Base-by-base conservation (phyloP, 345 rosid species). In the Rhizophora mangle region DNA sequence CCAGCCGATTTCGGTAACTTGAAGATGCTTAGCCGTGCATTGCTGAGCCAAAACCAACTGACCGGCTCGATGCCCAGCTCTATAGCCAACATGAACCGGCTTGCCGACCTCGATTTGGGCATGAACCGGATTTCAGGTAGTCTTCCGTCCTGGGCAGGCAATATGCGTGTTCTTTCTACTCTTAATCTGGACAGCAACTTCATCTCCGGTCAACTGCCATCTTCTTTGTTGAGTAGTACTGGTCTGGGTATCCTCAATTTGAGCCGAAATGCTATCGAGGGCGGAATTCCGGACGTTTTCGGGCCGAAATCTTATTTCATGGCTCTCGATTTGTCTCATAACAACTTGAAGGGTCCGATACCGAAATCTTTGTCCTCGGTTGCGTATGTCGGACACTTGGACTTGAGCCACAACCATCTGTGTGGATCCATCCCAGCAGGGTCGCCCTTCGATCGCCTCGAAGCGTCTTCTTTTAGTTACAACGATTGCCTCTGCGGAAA, bases 401-500 rank as follows among this genome's bases (percentile, higher is more conserved):
- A 94, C 78, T 69, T 94, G 65, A 94, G 98, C 78, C 85, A 91
- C 60, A 94, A 94, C 81, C 91, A 75, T 83, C 88, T 94, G 7
- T 94, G 98, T 69, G 98, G 97, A 55, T 57, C 87, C 13, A 94
- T 94, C 59, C 98, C 98, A 6, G 55, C 47, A 1, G 98, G 98
- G 9, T 71, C 82, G 60, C 97, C 98, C 18, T 94, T 94, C 64
- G 95, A 87, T 65, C 91, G 79, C 65, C 82, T 88, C 1, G 95
- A 85, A 62, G 84, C 83, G 34, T 67, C 97, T 21, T 93, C 98
- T 36, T 89, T 89, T 65, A 74, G 57, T 37, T 72, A 71, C 77
- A 94, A 94, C 36, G 91, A 91, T 62, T 91, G 98, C 67, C 81
- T 91, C 20, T 89, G 97, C 65, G 97, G 98, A 54, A 89, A 86